Evolutionary conservation across 1,284 basidiomycete genomes (phyloP).

Genomic region (Puccinia hordei): DNA sequence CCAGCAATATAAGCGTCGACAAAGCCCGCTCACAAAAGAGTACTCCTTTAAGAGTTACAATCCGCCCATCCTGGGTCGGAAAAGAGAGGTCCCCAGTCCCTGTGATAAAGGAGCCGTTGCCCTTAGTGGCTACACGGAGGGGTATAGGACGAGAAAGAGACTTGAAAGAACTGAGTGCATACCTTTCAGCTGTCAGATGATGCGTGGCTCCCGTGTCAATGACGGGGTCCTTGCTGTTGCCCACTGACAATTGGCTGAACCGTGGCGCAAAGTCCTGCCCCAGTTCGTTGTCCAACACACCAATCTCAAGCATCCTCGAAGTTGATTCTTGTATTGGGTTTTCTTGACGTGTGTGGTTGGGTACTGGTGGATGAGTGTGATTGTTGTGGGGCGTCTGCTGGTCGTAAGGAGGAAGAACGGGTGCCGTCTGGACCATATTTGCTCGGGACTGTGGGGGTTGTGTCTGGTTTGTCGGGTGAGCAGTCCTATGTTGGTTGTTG

Average conservation of each 20-base stretch:
- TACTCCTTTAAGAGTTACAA: not conserved
- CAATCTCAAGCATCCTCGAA: not conserved
- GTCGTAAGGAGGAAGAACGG: not conserved
- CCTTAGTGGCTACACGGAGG: constrained; percentile 18
- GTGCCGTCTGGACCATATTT: too few species aligned
- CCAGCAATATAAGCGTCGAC: not conserved
- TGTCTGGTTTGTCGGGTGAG: too few species aligned
- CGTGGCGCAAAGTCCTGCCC: not conserved
- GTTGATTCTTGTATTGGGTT: not conserved
- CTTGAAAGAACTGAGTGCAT: not conserved
- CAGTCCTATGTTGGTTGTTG: too few species aligned
- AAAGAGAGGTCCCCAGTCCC: constrained; percentile 8
- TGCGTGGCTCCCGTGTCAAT: not conserved
- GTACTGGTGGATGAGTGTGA: not conserved
- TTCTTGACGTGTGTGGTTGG: not conserved
- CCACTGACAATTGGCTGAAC: not conserved
- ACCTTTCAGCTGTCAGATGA: not conserved
- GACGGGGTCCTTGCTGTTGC: not conserved
- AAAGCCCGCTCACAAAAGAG: not conserved
- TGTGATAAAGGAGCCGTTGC: not conserved
- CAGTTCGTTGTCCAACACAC: not conserved
- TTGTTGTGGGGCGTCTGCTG: not conserved
- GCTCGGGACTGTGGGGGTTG: too few species aligned
- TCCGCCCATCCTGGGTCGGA: not conserved
- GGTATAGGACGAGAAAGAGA: not conserved